Evolutionary conservation across 495 filamentous ascomycete genomes (phyloP), one percentile per base, ranked within the genome.

Genomic region (Podospora fimiseda): DNA sequence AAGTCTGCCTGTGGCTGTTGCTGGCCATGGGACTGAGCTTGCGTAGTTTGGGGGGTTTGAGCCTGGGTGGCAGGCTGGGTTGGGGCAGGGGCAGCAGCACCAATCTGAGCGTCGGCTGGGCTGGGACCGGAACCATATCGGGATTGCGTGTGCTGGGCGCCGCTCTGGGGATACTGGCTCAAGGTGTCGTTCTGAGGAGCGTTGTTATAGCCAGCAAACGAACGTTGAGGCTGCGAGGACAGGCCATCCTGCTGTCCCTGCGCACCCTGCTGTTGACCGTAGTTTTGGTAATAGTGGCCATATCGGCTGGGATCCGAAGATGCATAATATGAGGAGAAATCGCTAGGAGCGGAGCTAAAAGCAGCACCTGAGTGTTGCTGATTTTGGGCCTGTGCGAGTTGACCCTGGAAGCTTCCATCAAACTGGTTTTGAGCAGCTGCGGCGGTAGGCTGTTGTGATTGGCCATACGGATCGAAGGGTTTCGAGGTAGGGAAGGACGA

Each of bases 321-420:
- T 2, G 87, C 86, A 61, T 96, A 93, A 73, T 95, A 95, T 0
- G 85, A 84, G 16, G 87, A 88, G 59, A 85, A 92, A 39, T 95
- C 87, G 67, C 78, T 83, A 39, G 88, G 84, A 9, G 86, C 87
- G 24, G 89, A 86, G 60, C 84, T 87, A 61, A 80, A 81, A 38
- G 74, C 78, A 9, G 77, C 80, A 49, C 71, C 70, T n/a, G 83
- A 76, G 24, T 74, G 73, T 52, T 66, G 63, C 50, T 80, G 77
- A 48, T 74, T 70, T 39, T 72, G 74, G 19, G 73, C 65, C 48
- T 72, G 74, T 38, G 81, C 77, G 14, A 75, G 68, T 61, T 90
- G 80, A 30, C 78, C 74, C 27, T 74, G 68, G 64, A 76, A 80
- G 59, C 69, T 70, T 22, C 45, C 50, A 46, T 68, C 65, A 40